Evolutionary conservation across 169 alveolate genomes (phyloP).

Genomic region (Theileria equi): DNA sequence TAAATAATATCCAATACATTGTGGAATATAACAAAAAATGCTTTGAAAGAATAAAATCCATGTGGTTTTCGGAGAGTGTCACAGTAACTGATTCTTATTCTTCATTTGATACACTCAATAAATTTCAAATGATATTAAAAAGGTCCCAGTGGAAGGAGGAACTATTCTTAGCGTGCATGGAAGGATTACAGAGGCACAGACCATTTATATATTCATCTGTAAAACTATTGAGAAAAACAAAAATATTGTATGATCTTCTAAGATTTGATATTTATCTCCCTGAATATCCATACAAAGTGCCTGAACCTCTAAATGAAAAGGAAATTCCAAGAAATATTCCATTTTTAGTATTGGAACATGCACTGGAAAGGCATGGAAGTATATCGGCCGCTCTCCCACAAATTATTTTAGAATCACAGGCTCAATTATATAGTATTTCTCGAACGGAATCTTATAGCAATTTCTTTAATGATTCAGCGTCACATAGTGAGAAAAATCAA

Average conservation of each 20-base stretch:
- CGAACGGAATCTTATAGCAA: conserved; percentile 46
- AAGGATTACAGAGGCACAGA: conserved; percentile 41
- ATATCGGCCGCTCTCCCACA: conserved; percentile 12
- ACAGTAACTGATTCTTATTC: background rate
- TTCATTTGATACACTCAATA: background rate
- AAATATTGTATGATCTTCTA: conserved; percentile 29
- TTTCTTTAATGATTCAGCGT: no score
- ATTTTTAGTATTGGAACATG: conserved; percentile 44
- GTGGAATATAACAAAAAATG: conserved; percentile 4
- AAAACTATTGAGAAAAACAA: conserved; percentile 24
- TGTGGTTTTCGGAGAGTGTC: background rate
- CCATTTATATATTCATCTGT: conserved; percentile 28
- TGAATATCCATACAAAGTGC: background rate
- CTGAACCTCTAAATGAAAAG: no score
- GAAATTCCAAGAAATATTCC: background rate
- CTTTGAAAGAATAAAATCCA: background rate
- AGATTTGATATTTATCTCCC: conserved; percentile 26
- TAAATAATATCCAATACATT: background rate
- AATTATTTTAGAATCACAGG: conserved; percentile 8
- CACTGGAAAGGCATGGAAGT: background rate
- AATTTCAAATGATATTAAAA: conserved; percentile 10
- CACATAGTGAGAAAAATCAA: conserved; percentile 8
- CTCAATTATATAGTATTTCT: conserved; percentile 22
- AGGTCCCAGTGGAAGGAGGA: conserved; percentile 61
- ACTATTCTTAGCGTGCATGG: conserved; percentile 29